Evolutionary conservation across 225 moss, liverwort and hornwort species (phyloP), one percentile per base, ranked within the genome.

Genomic region (Polytrichum formosum): DNA sequence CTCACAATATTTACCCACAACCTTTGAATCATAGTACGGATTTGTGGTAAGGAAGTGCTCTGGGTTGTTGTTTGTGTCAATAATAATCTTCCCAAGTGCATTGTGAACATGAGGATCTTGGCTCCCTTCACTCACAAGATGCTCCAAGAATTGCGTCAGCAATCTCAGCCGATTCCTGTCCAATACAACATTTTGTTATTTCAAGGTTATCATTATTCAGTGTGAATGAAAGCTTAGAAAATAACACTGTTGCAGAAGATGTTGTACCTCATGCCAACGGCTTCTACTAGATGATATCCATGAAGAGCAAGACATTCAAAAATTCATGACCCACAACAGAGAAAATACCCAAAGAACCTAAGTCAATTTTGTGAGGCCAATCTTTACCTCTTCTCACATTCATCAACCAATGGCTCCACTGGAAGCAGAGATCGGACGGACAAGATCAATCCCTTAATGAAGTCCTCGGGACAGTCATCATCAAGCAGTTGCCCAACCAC

Each of bases 21-120:
- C 90, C 8, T 81, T 71, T 46, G 92, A 90, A 61, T 92, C 92
- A 60, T 92, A 90, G 77, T 86, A 92, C 20, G 92, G 90, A 68
- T 90, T 92, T 18, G 90, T 92, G 10, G 90, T 92, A 46, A 92
- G 79, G 69, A 92, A 92, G 79, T 92, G 92, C 71, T 92, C 92
- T 54, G 92, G 90, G 21, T 92, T 88, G 73, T 90, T 88, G 64
- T 92, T 92, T 2, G 88, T 88, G 69, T 92, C 92, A 62, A 90
- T 87, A 56, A 92, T 88, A 26, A 88, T 90, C 70, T 92, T 92
- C 21, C 90, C 90, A 56, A 92, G 76, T 23, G 92, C 92, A 75
- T 88, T 92, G 71, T 92, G 92, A 64, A 92, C 90, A 83, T 92
- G 92, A 72, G 88, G 88, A 80, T 92, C 92, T 73, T 88, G 88